Evolutionary conservation across 176 grass and related monocot genomes (phyloP).

Genomic region (Raddia distichophylla): DNA sequence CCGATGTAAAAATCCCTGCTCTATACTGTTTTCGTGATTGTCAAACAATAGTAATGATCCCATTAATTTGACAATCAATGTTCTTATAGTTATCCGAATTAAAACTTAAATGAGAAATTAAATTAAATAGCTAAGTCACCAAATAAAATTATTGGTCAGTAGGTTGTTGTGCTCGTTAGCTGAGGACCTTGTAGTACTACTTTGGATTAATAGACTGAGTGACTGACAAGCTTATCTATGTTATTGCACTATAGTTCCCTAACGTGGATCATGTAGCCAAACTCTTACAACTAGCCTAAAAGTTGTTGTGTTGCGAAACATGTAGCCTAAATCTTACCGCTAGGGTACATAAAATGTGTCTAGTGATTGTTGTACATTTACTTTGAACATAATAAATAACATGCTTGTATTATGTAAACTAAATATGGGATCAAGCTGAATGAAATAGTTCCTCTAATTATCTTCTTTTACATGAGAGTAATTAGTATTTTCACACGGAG

Average conservation of each 20-base stretch:
- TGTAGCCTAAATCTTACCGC: background rate
- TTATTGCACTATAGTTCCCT: background rate
- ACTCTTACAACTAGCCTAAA: too few species aligned
- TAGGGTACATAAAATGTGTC: background rate
- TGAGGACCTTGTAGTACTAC: background rate
- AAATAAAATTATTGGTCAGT: background rate
- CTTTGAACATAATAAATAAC: background rate
- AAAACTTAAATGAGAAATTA: background rate
- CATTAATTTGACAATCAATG: background rate
- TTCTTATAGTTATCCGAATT: background rate
- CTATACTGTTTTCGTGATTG: background rate
- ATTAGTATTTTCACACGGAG: background rate
- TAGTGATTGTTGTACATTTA: background rate
- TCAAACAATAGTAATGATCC: background rate
- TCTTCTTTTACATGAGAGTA: background rate
- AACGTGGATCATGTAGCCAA: too few species aligned
- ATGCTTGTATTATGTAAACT: background rate
- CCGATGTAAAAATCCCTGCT: background rate
- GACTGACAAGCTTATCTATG: background rate
- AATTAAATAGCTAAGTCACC: background rate
- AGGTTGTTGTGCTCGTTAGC: background rate
- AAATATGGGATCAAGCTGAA: background rate
- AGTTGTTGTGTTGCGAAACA: background rate
- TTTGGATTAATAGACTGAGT: background rate
- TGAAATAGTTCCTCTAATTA: background rate